phyloP scores from a whole-genome alignment of 768 basidiomycete genomes.

The Lactifluus echinatus region DNA sequence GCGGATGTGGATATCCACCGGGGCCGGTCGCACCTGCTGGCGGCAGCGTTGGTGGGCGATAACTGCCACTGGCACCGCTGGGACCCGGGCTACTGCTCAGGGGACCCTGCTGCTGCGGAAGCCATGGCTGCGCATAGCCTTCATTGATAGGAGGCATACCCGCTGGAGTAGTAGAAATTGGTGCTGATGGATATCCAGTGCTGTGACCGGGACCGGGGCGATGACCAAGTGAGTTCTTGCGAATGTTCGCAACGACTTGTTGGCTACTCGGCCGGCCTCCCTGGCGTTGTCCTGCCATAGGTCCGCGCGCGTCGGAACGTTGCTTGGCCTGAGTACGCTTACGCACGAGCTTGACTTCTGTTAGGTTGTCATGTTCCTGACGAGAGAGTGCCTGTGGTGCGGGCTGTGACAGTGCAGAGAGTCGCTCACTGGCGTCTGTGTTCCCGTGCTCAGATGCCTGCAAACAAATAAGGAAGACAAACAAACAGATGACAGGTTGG shows the following conservation, averaged over 20 bases:
- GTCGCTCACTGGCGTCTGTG: conserved; percentile 65
- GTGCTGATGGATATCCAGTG: background rate
- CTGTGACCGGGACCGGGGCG: conserved; percentile 13
- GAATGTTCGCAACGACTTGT: conserved; percentile 45
- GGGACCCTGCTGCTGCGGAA: conserved; percentile 12
- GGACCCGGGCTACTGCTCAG: background rate
- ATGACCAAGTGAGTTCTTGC: conserved; percentile 38
- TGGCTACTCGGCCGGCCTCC: conserved; percentile 28
- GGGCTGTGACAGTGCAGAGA: conserved; percentile 57
- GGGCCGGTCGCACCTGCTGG: background rate
- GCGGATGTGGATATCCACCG: background rate
- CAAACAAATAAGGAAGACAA: background rate
- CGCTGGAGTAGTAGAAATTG: background rate
- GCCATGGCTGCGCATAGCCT: conserved; percentile 6
- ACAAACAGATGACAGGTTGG: too few species aligned
- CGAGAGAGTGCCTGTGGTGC: conserved; percentile 60
- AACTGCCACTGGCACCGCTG: background rate
- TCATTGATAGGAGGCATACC: background rate
- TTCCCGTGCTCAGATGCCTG: conserved; percentile 77
- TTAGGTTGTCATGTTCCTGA: conserved; percentile 70
- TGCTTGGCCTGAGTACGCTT: conserved; percentile 68
- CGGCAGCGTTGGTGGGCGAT: background rate
- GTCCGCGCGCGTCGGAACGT: conserved; percentile 35
- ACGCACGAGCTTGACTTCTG: conserved; percentile 73
- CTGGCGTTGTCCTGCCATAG: conserved; percentile 5